Evolutionary conservation across 805 yeast species (phyloP), one percentile per base, ranked within the genome.

Genomic region (Nakazawaea sp.): DNA sequence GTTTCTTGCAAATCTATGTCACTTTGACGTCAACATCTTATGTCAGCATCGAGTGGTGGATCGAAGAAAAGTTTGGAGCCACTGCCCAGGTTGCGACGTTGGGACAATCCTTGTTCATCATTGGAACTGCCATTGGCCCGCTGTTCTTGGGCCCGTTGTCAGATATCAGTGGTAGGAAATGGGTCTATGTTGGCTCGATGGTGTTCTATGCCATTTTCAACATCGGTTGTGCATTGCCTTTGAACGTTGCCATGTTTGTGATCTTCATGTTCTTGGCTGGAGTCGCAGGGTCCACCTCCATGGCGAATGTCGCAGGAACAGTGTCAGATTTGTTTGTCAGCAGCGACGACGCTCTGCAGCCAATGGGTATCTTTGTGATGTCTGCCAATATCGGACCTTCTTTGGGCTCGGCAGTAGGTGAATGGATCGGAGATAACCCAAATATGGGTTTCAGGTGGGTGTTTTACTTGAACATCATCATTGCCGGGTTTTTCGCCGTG

Each of bases 41-140:
- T 36, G 55, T 58, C 29, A 51, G 61, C 23, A 52, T 47, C 25
- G 61, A 56, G 43, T 55, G 15, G 25, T 19, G 49, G 18, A 51
- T 55, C 29, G 46, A 55, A 40, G 58, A 49, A 3, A 43, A 38
- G 30, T 58, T 45, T 35, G 42, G 40, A 16, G 52, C 48, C 20
- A 39, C 34, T 27, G 35, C 58, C 4, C 63, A 58, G 43, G 59
- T 55, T 27, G 55, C 61, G 15, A 55, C 61, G 2, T 43, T 58
- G 18, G 60, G 60, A 18, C 62, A 57, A 45, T 55, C 61, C 12
- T 45, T 58, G 51, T 57, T 58, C 40, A 56, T 58, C 38, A 31
- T 58, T 32, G 63, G 63, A 42, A 56, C 61, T 17, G 61, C 61
- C 7, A 42, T 57, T 33, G 63, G 63, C 12, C 62, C 62, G 12